Evolutionary conservation across 371 early-diverging fungal species (phyloP), one percentile per base, ranked within the genome.

Genomic region (Saksenaea oblongispora): DNA sequence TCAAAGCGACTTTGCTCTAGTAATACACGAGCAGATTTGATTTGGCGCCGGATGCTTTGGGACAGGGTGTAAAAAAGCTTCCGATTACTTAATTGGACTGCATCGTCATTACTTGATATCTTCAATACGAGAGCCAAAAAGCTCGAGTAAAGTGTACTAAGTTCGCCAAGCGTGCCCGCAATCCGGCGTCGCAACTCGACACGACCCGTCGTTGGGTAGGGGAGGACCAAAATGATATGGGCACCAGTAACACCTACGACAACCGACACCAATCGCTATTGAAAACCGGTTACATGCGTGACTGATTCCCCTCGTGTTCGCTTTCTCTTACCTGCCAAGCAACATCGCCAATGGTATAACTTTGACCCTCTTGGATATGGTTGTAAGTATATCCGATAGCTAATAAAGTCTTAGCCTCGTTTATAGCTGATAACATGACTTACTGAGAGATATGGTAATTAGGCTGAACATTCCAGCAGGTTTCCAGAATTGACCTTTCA

Each of bases 1-100:
- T 81, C 81, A 54, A 78, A 81, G 9, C 78, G 71, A 41, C 78
- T 78, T 61, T 81, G 81, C 27, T 81, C 81, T 8, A 81, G 53
- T 9, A 81, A 57, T 1, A 76, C 75, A 5, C 76, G 71, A 18
- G 69, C 73, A 34, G 74, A 73, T 44, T 71, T 65, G 51, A 81
- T 78, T 39, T 81, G 81, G 10, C 67, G 63, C 5, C 75, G 75
- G 13, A 81, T 76, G 9, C 44, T 62, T 10, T 56, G 47, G 9
- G 81, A 74, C 5, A 81, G 64, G 8, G 63, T 35, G 0, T 66
- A 66, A 54, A 81, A 81, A n/a, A 78, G 58, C 41, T 78, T 75
- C 3, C 70, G 63, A 22, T 78, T 76, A 4, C 51, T 65, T 14
- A 34, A 22, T 3, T 62, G 34, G 0, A 66, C 24, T 0, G 37